Percentiles rank a stretch among this genome's conserved stretches.
Conservation (phyloP, 2,329 filamentous ascomycete species). For the Colletotrichum sp. region DNA sequence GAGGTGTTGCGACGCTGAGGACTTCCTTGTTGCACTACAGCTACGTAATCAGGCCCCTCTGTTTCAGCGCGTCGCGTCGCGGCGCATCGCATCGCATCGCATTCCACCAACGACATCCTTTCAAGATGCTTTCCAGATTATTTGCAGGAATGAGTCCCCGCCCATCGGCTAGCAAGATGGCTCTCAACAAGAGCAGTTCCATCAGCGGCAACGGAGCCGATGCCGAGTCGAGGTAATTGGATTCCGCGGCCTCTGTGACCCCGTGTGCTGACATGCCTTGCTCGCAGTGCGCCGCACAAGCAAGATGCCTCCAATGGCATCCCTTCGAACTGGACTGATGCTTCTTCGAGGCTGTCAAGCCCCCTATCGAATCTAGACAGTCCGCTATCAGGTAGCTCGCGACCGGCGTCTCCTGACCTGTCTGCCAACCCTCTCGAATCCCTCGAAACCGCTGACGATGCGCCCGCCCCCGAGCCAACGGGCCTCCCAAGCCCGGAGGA, state of each 20-base stretch:
- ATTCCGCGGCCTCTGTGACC: background rate
- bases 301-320: background rate
- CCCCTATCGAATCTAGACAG: background rate
- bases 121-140: background rate
- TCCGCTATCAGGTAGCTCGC: background rate
- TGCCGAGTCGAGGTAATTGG: background rate
- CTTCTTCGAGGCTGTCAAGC: background rate
- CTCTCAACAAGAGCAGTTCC: background rate
- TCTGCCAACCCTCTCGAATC: background rate
- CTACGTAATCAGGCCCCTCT: background rate
- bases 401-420: background rate
- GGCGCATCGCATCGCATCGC: background rate
- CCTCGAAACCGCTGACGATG: background rate
- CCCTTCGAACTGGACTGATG: background rate
- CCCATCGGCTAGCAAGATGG: background rate
- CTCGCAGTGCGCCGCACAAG: background rate
- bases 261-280: background rate
- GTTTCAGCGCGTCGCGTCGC: background rate
- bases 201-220: background rate
- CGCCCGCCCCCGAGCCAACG: background rate
- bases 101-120: background rate
- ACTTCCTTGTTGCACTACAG: background rate
- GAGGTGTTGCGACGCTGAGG: background rate
- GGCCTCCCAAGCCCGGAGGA: background rate
- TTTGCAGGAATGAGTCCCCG: background rate